phyloP scores from a whole-genome alignment of 2,329 filamentous ascomycete species.

The Cadophora gregata region DNA sequence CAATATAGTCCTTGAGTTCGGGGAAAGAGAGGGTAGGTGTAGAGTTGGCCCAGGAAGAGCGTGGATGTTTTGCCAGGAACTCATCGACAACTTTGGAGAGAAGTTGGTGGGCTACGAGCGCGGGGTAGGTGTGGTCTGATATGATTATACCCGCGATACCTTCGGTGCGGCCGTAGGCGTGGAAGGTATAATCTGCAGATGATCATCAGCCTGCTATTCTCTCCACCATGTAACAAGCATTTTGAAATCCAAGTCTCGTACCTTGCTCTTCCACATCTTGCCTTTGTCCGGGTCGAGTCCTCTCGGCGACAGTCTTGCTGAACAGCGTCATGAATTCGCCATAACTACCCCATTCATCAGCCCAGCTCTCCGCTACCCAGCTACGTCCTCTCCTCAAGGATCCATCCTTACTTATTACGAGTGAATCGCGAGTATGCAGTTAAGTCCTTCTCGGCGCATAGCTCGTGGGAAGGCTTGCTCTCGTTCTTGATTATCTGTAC shows the following conservation, averaged over 20 bases:
- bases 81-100: conserved; percentile 88
- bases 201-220: not conserved
- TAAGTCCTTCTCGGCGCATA: conserved; percentile 79
- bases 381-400: not conserved
- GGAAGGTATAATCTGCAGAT: conserved; percentile 70
- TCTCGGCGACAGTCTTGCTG: conserved; percentile 84
- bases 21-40: conserved; percentile 66
- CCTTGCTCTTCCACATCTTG: conserved; percentile 86
- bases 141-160: conserved; percentile 80
- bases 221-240: not conserved
- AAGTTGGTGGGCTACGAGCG: conserved; percentile 82
- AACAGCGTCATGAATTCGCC: conserved; percentile 81
- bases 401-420: conserved; percentile 62
- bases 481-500: conserved; percentile 81
- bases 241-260: conserved; percentile 44
- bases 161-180: conserved; percentile 77
- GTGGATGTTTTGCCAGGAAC: conserved; percentile 79
- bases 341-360: conserved; percentile 46
- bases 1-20: conserved; percentile 78
- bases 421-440: conserved; percentile 83
- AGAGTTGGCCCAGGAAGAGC: conserved; percentile 67
- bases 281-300: conserved; percentile 79
- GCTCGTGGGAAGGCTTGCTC: conserved; percentile 75
- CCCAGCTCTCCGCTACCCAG: not conserved
- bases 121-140: conserved; percentile 76